Conservation (phyloP, 2,329 filamentous ascomycete species). For the Epichloe hybrida region DNA sequence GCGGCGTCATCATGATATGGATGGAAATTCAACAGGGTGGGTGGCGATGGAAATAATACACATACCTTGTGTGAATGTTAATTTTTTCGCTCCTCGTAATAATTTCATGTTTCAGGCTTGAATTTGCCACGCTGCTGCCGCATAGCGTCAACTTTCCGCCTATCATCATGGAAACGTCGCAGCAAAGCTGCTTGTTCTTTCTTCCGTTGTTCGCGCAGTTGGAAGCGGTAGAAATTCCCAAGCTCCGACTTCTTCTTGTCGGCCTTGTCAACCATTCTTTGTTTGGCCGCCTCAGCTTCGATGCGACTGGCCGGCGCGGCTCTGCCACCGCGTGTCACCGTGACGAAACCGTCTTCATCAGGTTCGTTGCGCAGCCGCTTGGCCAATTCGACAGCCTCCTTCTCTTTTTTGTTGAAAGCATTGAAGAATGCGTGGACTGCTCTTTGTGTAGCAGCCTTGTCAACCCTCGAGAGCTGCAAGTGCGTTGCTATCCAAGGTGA, state of each 20-base stretch:
- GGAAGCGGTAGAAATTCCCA: conserved; percentile 74
- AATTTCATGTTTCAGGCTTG: conserved; percentile 32
- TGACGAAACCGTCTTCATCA: conserved; percentile 92
- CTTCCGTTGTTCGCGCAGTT: conserved; percentile 67
- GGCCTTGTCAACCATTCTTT: conserved; percentile 48
- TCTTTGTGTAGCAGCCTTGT: conserved; percentile 50
- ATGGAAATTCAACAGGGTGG: neutral
- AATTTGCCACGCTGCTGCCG: conserved; percentile 52
- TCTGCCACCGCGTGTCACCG: conserved; percentile 67
- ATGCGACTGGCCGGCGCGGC: conserved; percentile 60
- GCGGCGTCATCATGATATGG: conserved; percentile 35
- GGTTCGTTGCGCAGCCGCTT: conserved; percentile 61
- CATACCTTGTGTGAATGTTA: neutral
- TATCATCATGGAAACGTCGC: conserved; percentile 63
- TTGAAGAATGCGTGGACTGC: conserved; percentile 78
- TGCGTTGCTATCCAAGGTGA: conserved; percentile 48
- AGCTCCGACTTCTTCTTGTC: conserved; percentile 48
- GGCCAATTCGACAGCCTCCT: conserved; percentile 45
- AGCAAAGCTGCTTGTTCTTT: conserved; percentile 55
- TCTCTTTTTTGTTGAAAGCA: conserved; percentile 61
- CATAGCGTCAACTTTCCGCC: conserved; percentile 57
- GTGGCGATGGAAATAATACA: conserved; percentile 1
- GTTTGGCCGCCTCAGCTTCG: conserved; percentile 49
- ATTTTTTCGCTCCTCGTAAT: neutral
- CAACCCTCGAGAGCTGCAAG: conserved; percentile 57